Evolutionary conservation across 2,329 filamentous ascomycete species (phyloP), one percentile per base, ranked within the genome.

Genomic region (Fusarium pseudocircinatum): DNA sequence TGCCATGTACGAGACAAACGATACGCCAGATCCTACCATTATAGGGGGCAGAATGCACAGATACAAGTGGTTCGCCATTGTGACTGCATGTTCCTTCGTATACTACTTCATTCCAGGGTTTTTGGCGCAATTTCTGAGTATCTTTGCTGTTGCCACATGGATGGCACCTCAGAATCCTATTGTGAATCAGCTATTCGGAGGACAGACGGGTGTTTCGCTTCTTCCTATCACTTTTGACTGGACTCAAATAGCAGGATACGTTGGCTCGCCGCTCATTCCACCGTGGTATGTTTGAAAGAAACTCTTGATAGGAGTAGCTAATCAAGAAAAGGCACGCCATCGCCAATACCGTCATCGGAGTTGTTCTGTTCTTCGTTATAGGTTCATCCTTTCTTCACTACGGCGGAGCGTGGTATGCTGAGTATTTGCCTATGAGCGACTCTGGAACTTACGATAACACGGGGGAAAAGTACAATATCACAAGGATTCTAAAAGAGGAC

Each of bases 221-320:
- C 82, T 94, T 12, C 92, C 92, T 3, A 89, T 94, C 37, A 94
- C 92, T 0, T 93, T 94, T 77, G 92, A 94, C 83, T 94, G 92
- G 92, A 92, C 91, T 10, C 91, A 93, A 75, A 87, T 94, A 59
- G 87, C 91, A 7, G 92, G 91, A 52, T 94, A 89, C 69, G 85
- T 92, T 58, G 88, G 89, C 36, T 92, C 90, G 15, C 92, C 92
- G 26, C 81, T 94, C 42, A 91, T 93, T 56, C 88, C 91, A 6
- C 92, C 92, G 10, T 94, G 91, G 88, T 89, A 78, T 66, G 85
- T 78, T 20, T 28, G 7, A 54, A 15, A 14, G 1, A 22, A 42
- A 10, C 36, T 18, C 32, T 16, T 34, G 14, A 20, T 22, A 13
- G 34, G n/a, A 14, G 15, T 10, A 37, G 32, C 36, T 59, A 8